Conservation (phyloP, 345 rosid genomes). For the Eucalyptus pumila region DNA sequence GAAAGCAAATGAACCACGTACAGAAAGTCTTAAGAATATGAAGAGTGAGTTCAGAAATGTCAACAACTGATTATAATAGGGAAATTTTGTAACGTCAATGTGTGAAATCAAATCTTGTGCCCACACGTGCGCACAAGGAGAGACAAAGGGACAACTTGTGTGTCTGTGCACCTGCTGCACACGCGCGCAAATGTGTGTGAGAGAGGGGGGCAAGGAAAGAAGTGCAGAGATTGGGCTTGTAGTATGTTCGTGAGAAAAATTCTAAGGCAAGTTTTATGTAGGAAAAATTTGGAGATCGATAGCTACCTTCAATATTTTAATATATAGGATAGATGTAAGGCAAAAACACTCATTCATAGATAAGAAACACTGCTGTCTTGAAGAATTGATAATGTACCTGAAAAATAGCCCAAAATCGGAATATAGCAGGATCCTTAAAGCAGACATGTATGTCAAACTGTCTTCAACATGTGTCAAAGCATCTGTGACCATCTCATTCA, state of each 20-base stretch:
- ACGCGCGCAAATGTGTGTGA: not conserved
- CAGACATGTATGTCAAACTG: slow-evolving; percentile 63
- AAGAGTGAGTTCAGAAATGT: not conserved
- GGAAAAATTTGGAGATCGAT: not conserved
- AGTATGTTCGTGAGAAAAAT: not conserved
- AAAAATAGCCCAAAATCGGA: slow-evolving; percentile 86
- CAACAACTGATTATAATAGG: not conserved
- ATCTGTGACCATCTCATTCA: slow-evolving; percentile 92
- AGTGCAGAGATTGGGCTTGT: not conserved
- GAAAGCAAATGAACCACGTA: not conserved
- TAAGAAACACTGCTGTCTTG: too few relatives aligned
- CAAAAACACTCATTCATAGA: not conserved
- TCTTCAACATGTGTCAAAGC: slow-evolving; percentile 67
- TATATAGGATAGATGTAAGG: not conserved
- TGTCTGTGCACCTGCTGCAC: not conserved
- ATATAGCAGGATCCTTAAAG: slow-evolving; percentile 55
- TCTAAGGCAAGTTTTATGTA: not conserved
- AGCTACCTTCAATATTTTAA: not conserved
- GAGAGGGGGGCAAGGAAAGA: not conserved
- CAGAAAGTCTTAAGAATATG: not conserved
- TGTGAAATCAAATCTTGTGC: not conserved
- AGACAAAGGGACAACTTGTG: not conserved
- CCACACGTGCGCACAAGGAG: not conserved
- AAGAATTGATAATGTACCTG: slow-evolving; percentile 25
- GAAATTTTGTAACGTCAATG: not conserved